Conservation (phyloP, 345 rosid genomes). For the Microcos paniculata region DNA sequence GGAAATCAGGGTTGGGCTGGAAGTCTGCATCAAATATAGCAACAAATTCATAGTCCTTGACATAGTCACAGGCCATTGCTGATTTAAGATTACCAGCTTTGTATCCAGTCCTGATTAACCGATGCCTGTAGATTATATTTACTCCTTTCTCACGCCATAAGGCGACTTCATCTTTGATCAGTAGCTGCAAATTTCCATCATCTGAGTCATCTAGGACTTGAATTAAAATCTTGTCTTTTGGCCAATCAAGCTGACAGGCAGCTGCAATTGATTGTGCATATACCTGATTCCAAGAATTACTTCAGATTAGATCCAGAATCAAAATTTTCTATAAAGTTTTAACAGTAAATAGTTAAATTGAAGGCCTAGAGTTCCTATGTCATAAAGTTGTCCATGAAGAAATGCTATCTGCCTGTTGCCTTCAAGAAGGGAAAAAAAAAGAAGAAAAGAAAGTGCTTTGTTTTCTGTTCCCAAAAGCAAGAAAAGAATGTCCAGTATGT, state of each 20-base stretch:
- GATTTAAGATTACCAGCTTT: constrained; percentile 93
- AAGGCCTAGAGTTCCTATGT: background rate
- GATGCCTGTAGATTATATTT: constrained; percentile 78
- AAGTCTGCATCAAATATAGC: constrained; percentile 86
- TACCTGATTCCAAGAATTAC: constrained; percentile 44
- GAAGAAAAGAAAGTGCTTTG: background rate
- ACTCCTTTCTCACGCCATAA: constrained; percentile 71
- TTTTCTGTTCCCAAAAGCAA: background rate
- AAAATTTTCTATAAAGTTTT: background rate
- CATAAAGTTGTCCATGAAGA: background rate
- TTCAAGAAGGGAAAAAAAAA: background rate
- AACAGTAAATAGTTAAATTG: background rate
- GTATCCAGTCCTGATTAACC: constrained; percentile 85
- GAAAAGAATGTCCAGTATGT: background rate
- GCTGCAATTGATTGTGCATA: constrained; percentile 79
- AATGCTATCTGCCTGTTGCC: too few relatives aligned
- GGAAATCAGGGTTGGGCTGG: constrained; percentile 81
- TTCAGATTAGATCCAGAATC: constrained; percentile 7
- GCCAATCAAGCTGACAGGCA: constrained; percentile 86
- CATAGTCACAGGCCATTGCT: constrained; percentile 86
- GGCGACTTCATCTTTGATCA: constrained; percentile 78
- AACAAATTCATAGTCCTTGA: constrained; percentile 74
- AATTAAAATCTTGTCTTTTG: constrained; percentile 69
- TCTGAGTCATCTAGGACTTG: constrained; percentile 90
- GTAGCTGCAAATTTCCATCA: constrained; percentile 56